Base-by-base conservation (phyloP, 306 rosid genomes). In the Ceratonia siliqua region DNA sequence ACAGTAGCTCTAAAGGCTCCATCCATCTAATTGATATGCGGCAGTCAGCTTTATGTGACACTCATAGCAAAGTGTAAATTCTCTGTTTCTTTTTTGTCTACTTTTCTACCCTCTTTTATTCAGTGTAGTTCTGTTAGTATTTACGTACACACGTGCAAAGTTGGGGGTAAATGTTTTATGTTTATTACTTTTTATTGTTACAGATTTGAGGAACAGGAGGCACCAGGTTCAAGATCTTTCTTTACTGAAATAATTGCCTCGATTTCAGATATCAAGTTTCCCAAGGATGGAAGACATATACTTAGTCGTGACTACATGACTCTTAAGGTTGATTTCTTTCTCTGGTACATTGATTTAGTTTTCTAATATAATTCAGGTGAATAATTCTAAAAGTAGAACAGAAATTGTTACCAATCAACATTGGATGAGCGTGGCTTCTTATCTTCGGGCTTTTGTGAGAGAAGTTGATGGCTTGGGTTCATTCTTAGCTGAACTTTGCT, bases 251-350 rank as follows among this genome's bases (percentile, higher is more conserved):
- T 89, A 71, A 89, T 89, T 79, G 95, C 95, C 70, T 89, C 95
- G 32, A 82, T 89, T 67, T 87, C 95, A 1, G 95, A 89, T 56
- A 82, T 89, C 35, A 89, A 89, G 79, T 89, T 89, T 66, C 88
- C 86, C 53, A 89, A 78, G 80, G 83, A 80, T 59, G 95, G 95
- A 78, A 85, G 95, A 85, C 75, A 85, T 70, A 77, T 89, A 83
- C 86, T 89, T 62, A 87, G 95, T 75, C 95, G 95, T n/a, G 92
- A 89, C 74, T 89, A 87, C 89, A 87, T 87, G 92, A 85, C 90
- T 68, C 90, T 89, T 43, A 89, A 89, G 95, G 95, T 89, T 46
- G 58, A 67, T 28, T 45, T 45, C 9, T 67, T 28, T 67, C 25
- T 27, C 43, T 67, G 43, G 27, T 66, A 20, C 12, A 1, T 78